Conservation (phyloP, 2,329 filamentous ascomycete species). For the Trichophyton verrucosum region DNA sequence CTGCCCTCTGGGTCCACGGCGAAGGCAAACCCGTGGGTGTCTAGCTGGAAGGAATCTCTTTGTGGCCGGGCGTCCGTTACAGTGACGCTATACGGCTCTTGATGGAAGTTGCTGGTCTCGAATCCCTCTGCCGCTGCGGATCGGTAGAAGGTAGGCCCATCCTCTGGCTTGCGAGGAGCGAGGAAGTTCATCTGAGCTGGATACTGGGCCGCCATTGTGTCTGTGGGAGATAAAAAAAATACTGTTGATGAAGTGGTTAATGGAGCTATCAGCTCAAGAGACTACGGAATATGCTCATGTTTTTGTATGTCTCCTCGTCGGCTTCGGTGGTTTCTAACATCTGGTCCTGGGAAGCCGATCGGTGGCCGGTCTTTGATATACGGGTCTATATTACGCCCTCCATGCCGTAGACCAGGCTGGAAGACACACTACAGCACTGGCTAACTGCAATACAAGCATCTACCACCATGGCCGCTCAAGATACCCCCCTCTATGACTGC, state of each 20-base stretch:
- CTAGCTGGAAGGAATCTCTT: not conserved
- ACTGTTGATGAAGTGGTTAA: not conserved
- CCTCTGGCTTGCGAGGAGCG: not conserved
- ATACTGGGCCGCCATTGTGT: not conserved
- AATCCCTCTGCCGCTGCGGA: not conserved
- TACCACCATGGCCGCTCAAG: not conserved
- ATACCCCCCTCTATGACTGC: slow-evolving; percentile 10
- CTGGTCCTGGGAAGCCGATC: not conserved
- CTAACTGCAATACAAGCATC: not conserved
- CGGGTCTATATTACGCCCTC: not conserved
- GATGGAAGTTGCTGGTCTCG: not conserved
- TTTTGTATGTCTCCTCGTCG: not conserved
- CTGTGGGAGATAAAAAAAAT: not conserved
- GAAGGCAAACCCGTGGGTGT: slow-evolving; percentile 6
- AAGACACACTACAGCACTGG: not conserved
- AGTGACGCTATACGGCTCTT: not conserved
- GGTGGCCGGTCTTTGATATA: not conserved
- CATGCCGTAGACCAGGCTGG: not conserved
- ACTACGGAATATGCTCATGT: not conserved
- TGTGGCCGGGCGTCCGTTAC: not conserved
- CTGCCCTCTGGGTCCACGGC: slow-evolving; percentile 33
- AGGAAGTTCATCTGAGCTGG: not conserved
- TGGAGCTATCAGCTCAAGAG: not conserved
- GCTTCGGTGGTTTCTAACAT: not conserved
- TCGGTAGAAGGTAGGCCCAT: not conserved